Base-by-base conservation (phyloP, 2,329 filamentous ascomycete species). In the Sporothrix brasiliensis region DNA sequence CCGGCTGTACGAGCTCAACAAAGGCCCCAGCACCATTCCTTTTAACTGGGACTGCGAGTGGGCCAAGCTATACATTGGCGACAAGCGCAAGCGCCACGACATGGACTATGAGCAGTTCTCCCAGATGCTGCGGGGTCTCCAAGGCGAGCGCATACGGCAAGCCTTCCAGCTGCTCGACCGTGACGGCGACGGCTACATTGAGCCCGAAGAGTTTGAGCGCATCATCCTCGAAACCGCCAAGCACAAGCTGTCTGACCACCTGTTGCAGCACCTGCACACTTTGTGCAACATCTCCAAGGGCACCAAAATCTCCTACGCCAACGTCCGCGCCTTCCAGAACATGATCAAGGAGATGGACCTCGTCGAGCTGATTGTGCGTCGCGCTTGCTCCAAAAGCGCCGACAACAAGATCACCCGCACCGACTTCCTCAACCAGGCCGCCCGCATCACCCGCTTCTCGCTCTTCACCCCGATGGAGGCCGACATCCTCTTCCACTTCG, bases 381-480 rank as follows among this genome's bases (percentile, higher is more conserved):
- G 93, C 77, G 95, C 95, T 50, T 92, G 93, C 74, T 83, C 85
- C 76, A 93, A 94, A 83, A 96, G 92, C 79, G 75, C 83, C 13
- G 95, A 99, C 79, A 93, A 93, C 78, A 97, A 93, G 83, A 98
- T 99, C 78, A 97, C 94, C 4, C 89, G 93, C 68, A 87, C 93
- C 56, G 95, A 98, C 77, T 99, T 99, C 82, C 83, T 98, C 73
- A 94, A 97, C 80, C 94, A 97, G 83, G 94, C 95, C 13, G 91
- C 94, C 58, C 90, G 90, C 74, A 89, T 95, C 77, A 97, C 94
- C 30, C 90, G 95, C 73, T 99, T 97, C 84, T 96, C 94, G 14
- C 88, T 96, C 49, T 97, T 98, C 81, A 98, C 95, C 0, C 95
- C 95, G 14, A 97, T 98, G 93, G 95, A 99, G 81, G 94, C 94